Percentiles rank a stretch among this genome's conserved stretches.
phyloP scores from a whole-genome alignment of 169 alveolate species.

The Toxoplasma gondii region DNA sequence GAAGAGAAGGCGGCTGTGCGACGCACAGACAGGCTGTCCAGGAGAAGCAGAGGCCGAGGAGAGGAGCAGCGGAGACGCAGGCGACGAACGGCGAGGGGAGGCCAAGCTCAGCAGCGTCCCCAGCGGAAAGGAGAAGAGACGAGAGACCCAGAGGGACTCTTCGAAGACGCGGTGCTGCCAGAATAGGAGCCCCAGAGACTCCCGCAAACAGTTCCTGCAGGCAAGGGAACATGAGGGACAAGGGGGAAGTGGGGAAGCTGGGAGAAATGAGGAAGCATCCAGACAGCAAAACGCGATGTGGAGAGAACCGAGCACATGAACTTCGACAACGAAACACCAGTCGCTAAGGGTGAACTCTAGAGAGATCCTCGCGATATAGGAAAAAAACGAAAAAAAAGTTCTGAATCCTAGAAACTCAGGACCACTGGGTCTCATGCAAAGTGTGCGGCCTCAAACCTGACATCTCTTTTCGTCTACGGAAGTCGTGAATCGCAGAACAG shows the following conservation, averaged over 20 bases:
- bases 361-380: no score
- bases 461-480: no score
- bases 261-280: no score
- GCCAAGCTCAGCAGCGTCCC: neutral
- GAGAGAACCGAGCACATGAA: no score
- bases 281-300: no score
- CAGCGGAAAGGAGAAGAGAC: neutral
- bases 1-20: neutral
- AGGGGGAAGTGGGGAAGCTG: neutral
- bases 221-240: neutral
- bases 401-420: no score
- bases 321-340: no score
- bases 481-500: no score
- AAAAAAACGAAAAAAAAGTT: no score
- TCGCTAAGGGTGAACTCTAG: no score
- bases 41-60: constrained; percentile 4
- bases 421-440: no score
- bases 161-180: constrained; percentile 33
- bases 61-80: neutral
- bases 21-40: neutral
- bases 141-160: constrained; percentile 16
- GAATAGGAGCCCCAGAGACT: constrained; percentile 2
- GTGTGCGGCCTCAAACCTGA: no score
- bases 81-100: neutral
- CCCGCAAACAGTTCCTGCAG: constrained; percentile 1